These are phyloP conservation scores for Suillus hirtellus DNA, from an alignment of 768 basidiomycete species.

Conservation along the genomic window DNA sequence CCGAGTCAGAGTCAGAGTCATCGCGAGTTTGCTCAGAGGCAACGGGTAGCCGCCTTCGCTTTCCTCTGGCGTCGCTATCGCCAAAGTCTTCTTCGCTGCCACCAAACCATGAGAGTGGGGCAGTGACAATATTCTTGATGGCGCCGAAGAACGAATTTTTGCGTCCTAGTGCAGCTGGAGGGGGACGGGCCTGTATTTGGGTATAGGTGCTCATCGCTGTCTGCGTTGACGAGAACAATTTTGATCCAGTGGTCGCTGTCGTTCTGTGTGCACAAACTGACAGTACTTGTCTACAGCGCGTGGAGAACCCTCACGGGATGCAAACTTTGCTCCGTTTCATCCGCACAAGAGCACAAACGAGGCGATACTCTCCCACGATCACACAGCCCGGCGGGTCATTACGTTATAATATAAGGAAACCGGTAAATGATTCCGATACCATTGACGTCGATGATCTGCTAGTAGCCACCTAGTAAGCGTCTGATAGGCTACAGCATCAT, in stretches of 20 bases:
- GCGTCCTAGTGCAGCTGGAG: slow-evolving; percentile 43
- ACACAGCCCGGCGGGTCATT: neutral
- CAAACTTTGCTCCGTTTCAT: slow-evolving; percentile 23
- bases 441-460: neutral
- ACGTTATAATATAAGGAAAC: neutral
- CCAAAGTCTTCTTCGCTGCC: slow-evolving; percentile 49
- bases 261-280: slow-evolving; percentile 11
- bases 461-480: neutral
- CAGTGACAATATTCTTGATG: slow-evolving; percentile 66
- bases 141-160: slow-evolving; percentile 61
- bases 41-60: slow-evolving; percentile 50
- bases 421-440: neutral
- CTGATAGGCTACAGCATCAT: slow-evolving; percentile 6
- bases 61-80: slow-evolving; percentile 44
- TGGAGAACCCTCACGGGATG: slow-evolving; percentile 19
- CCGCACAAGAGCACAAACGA: slow-evolving; percentile 5
- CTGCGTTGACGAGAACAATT: slow-evolving; percentile 10
- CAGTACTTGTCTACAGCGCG: slow-evolving; percentile 25
- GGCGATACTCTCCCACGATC: slow-evolving; percentile 19
- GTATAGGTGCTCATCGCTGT: slow-evolving; percentile 33
- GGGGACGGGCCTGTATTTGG: slow-evolving; percentile 21
- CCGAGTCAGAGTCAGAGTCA: slow-evolving; percentile 37
- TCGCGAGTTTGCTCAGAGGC: slow-evolving; percentile 24
- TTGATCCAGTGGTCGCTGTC: slow-evolving; percentile 21
- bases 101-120: slow-evolving; percentile 58